Evolutionary conservation across 306 rosid species (phyloP).

Genomic region (Ceratonia siliqua): DNA sequence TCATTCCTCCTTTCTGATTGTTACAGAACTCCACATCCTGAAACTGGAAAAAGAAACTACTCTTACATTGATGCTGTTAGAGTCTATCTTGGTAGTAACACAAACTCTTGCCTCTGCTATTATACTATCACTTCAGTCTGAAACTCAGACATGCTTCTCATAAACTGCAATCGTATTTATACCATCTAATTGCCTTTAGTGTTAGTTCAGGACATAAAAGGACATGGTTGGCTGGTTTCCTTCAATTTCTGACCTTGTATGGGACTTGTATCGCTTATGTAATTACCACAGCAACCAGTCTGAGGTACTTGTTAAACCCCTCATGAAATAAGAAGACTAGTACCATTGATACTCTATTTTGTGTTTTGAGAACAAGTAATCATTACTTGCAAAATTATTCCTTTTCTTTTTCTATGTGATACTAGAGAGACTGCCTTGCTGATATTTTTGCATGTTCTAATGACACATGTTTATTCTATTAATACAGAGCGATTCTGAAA

Average conservation of each 20-base stretch:
- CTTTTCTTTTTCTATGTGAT: not conserved
- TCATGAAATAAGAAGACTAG: not conserved
- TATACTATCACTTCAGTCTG: not conserved
- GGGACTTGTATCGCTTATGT: slow-evolving; percentile 68
- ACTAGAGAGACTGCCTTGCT: not conserved
- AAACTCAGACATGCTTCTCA: slow-evolving; percentile 13
- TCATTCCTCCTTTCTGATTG: slow-evolving; percentile 57
- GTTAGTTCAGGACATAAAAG: slow-evolving; percentile 56
- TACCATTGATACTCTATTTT: not conserved
- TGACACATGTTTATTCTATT: slow-evolving; percentile 5
- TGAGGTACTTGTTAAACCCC: slow-evolving; percentile 45
- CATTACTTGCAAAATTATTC: not conserved
- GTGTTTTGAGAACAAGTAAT: not conserved
- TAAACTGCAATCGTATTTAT: slow-evolving; percentile 5
- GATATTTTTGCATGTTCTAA: not conserved
- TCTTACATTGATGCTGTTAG: slow-evolving; percentile 70
- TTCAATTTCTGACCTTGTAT: slow-evolving; percentile 62
- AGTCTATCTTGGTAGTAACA: slow-evolving; percentile 56
- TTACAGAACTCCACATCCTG: slow-evolving; percentile 68
- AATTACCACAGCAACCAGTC: slow-evolving; percentile 65
- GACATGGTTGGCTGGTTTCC: slow-evolving; percentile 54
- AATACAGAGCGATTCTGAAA: slow-evolving; percentile 68
- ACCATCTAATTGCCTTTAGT: slow-evolving; percentile 30
- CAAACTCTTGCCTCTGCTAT: not conserved
- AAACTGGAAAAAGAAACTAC: slow-evolving; percentile 65